Evolutionary conservation across 352 stramenopile species (phyloP).

Genomic region (Phytophthora kernoviae): DNA sequence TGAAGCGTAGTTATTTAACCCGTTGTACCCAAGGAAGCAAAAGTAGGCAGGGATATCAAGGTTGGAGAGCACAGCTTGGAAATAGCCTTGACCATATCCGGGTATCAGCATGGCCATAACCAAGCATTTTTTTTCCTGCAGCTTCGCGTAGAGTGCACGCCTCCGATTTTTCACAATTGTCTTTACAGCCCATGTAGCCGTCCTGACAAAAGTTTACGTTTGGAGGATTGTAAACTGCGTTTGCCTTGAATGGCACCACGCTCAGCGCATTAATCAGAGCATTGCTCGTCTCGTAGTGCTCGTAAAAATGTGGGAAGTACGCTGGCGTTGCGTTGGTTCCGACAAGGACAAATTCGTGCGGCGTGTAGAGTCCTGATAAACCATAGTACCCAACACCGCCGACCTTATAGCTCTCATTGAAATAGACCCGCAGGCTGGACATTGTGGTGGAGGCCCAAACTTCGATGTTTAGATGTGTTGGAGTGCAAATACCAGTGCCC

Average conservation of each 20-base stretch:
- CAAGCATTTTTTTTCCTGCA: conserved; percentile 35
- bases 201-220: conserved; percentile 24
- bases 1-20: conserved; percentile 31
- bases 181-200: conserved; percentile 42
- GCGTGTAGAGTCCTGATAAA: conserved; percentile 46
- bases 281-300: conserved; percentile 41
- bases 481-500: conserved; percentile 37
- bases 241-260: conserved; percentile 21
- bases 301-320: conserved; percentile 49
- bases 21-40: conserved; percentile 52
- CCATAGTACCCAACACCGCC: conserved; percentile 40
- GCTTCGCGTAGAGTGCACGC: conserved; percentile 44
- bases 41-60: conserved; percentile 56
- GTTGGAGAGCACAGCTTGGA: conserved; percentile 48
- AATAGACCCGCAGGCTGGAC: conserved; percentile 29
- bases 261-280: conserved; percentile 35
- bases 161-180: conserved; percentile 42
- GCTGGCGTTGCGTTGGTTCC: conserved; percentile 6
- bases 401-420: conserved; percentile 41
- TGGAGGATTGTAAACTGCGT: conserved; percentile 37
- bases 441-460: conserved; percentile 33
- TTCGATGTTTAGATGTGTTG: conserved; percentile 55
- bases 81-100: conserved; percentile 43
- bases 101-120: conserved; percentile 47
- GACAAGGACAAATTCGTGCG: conserved; percentile 32